Evolutionary conservation across 2,329 filamentous ascomycete species (phyloP).

Genomic region (Venturia aucupariae): DNA sequence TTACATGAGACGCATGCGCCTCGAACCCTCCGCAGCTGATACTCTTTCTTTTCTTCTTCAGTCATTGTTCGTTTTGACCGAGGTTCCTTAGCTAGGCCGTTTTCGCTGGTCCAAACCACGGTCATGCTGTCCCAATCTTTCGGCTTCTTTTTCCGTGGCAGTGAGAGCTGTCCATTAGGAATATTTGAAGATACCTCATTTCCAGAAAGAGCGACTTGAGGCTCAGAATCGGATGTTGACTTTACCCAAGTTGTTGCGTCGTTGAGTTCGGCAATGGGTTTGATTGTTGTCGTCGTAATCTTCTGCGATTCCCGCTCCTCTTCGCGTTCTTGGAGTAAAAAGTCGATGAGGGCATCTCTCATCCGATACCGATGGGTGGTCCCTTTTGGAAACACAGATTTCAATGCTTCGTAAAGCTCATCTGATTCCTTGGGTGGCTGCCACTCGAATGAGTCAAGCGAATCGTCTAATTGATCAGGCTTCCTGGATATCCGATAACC

Average conservation of each 20-base stretch:
- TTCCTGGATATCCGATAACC: not conserved
- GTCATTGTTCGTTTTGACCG: constrained; percentile 13
- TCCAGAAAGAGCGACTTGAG: not conserved
- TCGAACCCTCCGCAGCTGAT: constrained; percentile 2
- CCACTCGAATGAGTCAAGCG: constrained; percentile 25
- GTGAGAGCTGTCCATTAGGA: not conserved
- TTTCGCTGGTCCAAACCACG: constrained; percentile 28
- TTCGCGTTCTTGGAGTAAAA: constrained; percentile 26
- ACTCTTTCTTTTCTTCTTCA: constrained; percentile 10
- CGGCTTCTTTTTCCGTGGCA: not conserved
- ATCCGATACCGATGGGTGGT: constrained; percentile 30
- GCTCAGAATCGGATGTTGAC: not conserved
- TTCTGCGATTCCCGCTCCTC: constrained; percentile 17
- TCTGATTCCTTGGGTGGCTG: constrained; percentile 31
- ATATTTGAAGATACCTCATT: not conserved
- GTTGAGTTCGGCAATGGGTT: not conserved
- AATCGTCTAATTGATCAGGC: constrained; percentile 19
- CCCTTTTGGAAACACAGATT: constrained; percentile 25
- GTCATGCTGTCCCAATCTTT: constrained; percentile 28
- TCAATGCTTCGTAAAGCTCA: constrained; percentile 30
- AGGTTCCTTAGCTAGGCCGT: constrained; percentile 26
- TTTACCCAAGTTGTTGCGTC: not conserved
- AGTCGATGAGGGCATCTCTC: constrained; percentile 30
- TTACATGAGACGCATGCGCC: constrained; percentile 13
- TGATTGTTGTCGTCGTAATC: no score